Evolutionary conservation across 352 stramenopile genomes (phyloP).

Genomic region (Globisporangium okanoganense): DNA sequence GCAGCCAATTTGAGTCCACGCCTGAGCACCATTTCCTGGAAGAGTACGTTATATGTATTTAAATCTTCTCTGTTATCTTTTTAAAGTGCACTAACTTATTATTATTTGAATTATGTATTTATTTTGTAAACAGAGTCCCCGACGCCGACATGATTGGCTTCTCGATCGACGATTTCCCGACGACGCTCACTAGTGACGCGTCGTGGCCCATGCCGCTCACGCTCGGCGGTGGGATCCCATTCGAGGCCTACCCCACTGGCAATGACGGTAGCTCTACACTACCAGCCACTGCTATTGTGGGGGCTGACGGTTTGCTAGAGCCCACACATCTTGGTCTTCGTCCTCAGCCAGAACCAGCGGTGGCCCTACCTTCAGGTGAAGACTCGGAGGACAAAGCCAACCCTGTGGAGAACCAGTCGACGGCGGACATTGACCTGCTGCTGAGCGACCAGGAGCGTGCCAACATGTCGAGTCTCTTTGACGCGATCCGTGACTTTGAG

Average conservation of each 20-base stretch:
- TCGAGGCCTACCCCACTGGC: slow-evolving; percentile 16
- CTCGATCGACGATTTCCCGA: slow-evolving; percentile 62
- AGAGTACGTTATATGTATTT: slow-evolving; percentile 33
- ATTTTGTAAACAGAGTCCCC: slow-evolving; percentile 17
- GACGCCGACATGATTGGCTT: slow-evolving; percentile 68
- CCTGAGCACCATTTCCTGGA: slow-evolving; percentile 42
- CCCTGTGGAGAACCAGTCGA: background rate
- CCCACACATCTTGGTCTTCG: background rate
- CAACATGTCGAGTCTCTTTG: slow-evolving; percentile 57
- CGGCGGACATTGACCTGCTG: slow-evolving; percentile 43
- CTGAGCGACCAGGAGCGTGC: slow-evolving; percentile 61
- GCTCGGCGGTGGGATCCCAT: slow-evolving; percentile 13
- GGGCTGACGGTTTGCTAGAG: background rate
- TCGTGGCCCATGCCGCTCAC: slow-evolving; percentile 28
- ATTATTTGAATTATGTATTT: background rate
- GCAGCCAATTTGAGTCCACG: slow-evolving; percentile 30
- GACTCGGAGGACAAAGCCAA: slow-evolving; percentile 6
- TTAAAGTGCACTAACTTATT: no score
- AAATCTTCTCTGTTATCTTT: background rate
- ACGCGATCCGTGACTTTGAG: slow-evolving; percentile 72
- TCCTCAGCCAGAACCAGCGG: background rate
- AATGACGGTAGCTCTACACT: background rate
- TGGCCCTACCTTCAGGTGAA: background rate
- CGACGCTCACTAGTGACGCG: slow-evolving; percentile 41
- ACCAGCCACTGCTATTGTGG: background rate